Base-by-base conservation (phyloP, 2,329 filamentous ascomycete species). In the Aurifilum marmelostoma region DNA sequence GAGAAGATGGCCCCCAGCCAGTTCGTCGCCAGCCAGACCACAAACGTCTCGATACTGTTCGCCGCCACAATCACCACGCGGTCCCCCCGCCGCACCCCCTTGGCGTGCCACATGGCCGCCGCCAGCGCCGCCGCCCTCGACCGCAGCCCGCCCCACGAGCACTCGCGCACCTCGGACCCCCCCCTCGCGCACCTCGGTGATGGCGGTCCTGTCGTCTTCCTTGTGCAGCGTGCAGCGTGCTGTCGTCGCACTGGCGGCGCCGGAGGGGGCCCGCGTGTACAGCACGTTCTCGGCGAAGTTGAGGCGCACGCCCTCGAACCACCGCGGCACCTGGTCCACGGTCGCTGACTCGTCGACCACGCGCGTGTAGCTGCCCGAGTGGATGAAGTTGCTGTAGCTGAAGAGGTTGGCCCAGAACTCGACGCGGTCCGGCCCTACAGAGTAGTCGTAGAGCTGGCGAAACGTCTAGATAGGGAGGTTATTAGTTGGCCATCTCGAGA, bases 221-320 rank as follows among this genome's bases (percentile, higher is more conserved):
- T 96, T 96, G 71, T 87, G 82, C 4, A 76, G 73, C 0, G 82
- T 91, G 9, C 83, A 83, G 5, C 83, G 81, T 32, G 82, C 75
- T 2, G 81, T 83, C 0, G 81, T 77, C 2, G 43, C 39, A 75
- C n/a, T 80, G 76, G 0, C 43, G 43, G 9, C 8, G 79, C 75
- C 1, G 79, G 76, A 3, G 77, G 76, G 18, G n/a, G n/a, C n/a
- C n/a, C 81, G 80, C 1, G 85, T 85, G 80, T 87, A 94, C 34
- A 97, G 87, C 34, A 93, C 79, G 76, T 96, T 97, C 80, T 97
- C 92, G 6, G 92, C 90, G 76, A 90, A 95, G 75, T 94, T 97
- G 73, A 96, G 78, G 6, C 82, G 80, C 1, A 94, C 84, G 39
- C 93, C 93, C 1, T 88, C 81, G 77, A 96, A 97, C 93, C 93